Evolutionary conservation across 768 basidiomycete genomes (phyloP).

Genomic region (Auriscalpium orientale): DNA sequence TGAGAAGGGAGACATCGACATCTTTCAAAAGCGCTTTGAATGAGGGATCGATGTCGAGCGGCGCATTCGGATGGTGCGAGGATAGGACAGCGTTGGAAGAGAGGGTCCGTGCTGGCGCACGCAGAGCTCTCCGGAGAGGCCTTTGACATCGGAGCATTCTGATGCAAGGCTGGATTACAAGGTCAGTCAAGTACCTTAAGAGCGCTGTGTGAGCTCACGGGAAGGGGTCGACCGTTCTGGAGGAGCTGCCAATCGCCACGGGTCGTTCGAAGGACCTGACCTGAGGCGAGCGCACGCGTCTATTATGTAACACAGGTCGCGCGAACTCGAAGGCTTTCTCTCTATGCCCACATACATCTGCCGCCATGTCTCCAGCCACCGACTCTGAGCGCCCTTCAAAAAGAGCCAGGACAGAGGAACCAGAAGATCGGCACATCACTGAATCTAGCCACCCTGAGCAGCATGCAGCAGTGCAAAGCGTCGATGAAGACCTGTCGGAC

Average conservation of each 20-base stretch:
- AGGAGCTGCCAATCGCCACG: too few relatives aligned
- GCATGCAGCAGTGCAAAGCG: neutral
- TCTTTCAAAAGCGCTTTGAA: conserved; percentile 55
- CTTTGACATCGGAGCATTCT: conserved; percentile 9
- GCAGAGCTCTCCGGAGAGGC: neutral
- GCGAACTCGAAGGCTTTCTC: too few relatives aligned
- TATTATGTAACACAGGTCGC: too few relatives aligned
- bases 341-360: too few relatives aligned
- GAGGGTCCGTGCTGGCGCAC: conserved; percentile 13
- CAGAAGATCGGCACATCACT: neutral
- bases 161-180: neutral
- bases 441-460: neutral
- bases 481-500: neutral
- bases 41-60: conserved; percentile 59
- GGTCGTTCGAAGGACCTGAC: too few relatives aligned
- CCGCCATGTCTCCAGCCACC: neutral
- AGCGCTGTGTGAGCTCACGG: too few relatives aligned
- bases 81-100: conserved; percentile 25
- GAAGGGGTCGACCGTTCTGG: neutral
- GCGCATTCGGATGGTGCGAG: conserved; percentile 45
- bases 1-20: conserved; percentile 54
- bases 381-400: neutral
- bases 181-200: too few relatives aligned
- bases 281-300: too few relatives aligned
- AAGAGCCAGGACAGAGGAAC: neutral